Conservation (phyloP, 805 yeast species). For the Kuraishia cidri region DNA sequence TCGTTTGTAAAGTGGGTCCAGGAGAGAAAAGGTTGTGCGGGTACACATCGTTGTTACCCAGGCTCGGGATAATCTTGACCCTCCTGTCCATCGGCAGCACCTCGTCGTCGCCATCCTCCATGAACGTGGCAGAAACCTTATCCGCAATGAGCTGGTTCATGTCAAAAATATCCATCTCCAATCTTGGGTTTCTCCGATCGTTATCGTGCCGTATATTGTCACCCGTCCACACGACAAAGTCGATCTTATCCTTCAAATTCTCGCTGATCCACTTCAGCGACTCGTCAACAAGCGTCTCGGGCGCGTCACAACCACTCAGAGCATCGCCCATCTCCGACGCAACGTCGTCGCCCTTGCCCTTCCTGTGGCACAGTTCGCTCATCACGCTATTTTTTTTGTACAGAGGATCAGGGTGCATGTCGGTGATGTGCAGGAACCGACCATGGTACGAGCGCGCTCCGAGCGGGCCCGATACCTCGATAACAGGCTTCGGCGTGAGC, state of each 20-base stretch:
- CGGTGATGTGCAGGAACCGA: conserved; percentile 78
- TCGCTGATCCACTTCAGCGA: conserved; percentile 61
- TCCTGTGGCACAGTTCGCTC: conserved; percentile 47
- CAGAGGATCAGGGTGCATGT: conserved; percentile 74
- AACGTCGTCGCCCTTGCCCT: conserved; percentile 15
- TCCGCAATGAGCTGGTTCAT: conserved; percentile 53
- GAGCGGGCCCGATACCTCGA: too few species aligned
- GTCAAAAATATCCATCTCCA: conserved; percentile 61
- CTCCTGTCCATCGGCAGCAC: conserved; percentile 17
- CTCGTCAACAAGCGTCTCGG: conserved; percentile 47
- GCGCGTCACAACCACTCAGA: conserved; percentile 69
- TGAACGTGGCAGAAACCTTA: conserved; percentile 42
- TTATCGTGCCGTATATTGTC: conserved; percentile 83
- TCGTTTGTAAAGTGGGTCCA: conserved; percentile 83
- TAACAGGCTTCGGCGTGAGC: not conserved
- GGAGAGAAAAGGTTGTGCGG: conserved; percentile 82
- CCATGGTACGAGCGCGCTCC: conserved; percentile 59
- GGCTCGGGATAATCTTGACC: conserved; percentile 49
- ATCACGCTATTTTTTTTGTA: conserved; percentile 44
- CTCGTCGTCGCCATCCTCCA: conserved; percentile 28
- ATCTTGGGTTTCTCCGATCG: conserved; percentile 66
- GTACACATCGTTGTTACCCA: conserved; percentile 84
- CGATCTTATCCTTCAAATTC: conserved; percentile 66
- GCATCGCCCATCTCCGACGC: conserved; percentile 74
- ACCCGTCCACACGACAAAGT: conserved; percentile 87